Base-by-base conservation (phyloP, 2,329 filamentous ascomycete genomes). In the Cladosporium sp. region DNA sequence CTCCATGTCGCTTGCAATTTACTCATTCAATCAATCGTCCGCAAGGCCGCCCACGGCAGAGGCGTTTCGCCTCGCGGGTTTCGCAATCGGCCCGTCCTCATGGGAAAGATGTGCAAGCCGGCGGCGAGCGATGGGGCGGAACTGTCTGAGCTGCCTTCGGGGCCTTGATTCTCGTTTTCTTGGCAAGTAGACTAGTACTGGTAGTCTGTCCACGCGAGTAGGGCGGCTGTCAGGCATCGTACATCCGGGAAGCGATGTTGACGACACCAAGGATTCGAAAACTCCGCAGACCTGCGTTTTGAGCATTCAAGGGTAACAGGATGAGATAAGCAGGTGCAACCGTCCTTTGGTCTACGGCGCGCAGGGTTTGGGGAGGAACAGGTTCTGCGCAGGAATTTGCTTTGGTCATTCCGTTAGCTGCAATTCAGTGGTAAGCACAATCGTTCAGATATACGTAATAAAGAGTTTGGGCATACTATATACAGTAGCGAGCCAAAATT, bases 11-110 rank as follows among this genome's bases (percentile, higher is more conserved):
- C 39, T 46, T 46, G 39, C 39, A 46, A 46, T 46, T 46, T 46
- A 46, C 39, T 46, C 1, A 11, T 46, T 32, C 21, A 23, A n/a
- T 32, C 10, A 54, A 54, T 54, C 28, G 51, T 54, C 30, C 51
- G 28, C 28, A 53, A 21, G 25, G 18, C 39, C 39, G 39, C 39
- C 39, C 39, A 46, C 39, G 39, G 39, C 10, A 21, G 51, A 54
- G 51, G 51, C 51, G 51, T 23, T 23, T 46, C 39, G 39, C 51
- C 30, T 30, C 51, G 14, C 51, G 30, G 51, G 51, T 28, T 54
- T 54, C 51, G 26, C 51, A 54, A 54, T 54, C 51, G 51, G 51
- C 51, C 51, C 51, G 51, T 54, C 51, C 16, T 30, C 18, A 32
- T 54, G 51, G 51, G 51, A 54, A 30, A 54, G 39, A 46, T 46